These are phyloP conservation scores for Ogataea corticis DNA, from an alignment of 805 yeast genomes.

Conservation along the genomic window DNA sequence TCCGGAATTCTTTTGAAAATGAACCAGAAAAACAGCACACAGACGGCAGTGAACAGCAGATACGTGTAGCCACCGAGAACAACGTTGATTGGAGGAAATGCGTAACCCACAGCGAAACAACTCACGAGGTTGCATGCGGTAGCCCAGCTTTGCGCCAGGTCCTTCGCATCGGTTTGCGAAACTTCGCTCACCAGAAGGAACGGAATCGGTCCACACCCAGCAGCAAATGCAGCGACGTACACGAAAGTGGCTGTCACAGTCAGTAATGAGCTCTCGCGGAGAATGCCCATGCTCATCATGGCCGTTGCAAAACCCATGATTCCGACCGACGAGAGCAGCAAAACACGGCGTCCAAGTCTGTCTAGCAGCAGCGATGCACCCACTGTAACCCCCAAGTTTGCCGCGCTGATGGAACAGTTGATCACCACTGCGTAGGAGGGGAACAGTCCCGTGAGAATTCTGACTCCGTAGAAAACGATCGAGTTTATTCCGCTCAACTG, in stretches of 20 bases:
- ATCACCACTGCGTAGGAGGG: constrained; percentile 72
- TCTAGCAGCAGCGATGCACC: constrained; percentile 78
- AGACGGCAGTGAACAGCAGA: constrained; percentile 63
- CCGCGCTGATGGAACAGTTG: constrained; percentile 73
- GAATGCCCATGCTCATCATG: constrained; percentile 66
- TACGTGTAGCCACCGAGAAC: constrained; percentile 78
- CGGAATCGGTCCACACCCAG: constrained; percentile 95
- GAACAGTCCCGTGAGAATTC: constrained; percentile 67
- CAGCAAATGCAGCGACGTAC: constrained; percentile 83
- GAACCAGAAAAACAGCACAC: constrained; percentile 51
- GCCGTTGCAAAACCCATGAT: constrained; percentile 69
- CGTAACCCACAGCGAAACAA: constrained; percentile 76
- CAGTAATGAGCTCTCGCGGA: constrained; percentile 43
- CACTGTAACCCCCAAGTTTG: constrained; percentile 75
- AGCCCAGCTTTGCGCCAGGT: constrained; percentile 90
- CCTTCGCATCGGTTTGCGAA: constrained; percentile 77
- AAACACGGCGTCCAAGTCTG: constrained; percentile 68
- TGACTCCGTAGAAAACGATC: constrained; percentile 90
- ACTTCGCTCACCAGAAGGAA: constrained; percentile 85
- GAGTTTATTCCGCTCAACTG: constrained; percentile 94
- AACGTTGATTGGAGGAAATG: constrained; percentile 73
- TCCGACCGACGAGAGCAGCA: constrained; percentile 63
- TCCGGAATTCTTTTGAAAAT: constrained; percentile 62
- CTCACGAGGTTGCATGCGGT: constrained; percentile 90
- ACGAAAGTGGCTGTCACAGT: constrained; percentile 65